A percentile compares a stretch with the other conserved stretches of the same genome.
phyloP scores from a whole-genome alignment of 2,329 filamentous ascomycete genomes.

The Talaromyces pinophilus region DNA sequence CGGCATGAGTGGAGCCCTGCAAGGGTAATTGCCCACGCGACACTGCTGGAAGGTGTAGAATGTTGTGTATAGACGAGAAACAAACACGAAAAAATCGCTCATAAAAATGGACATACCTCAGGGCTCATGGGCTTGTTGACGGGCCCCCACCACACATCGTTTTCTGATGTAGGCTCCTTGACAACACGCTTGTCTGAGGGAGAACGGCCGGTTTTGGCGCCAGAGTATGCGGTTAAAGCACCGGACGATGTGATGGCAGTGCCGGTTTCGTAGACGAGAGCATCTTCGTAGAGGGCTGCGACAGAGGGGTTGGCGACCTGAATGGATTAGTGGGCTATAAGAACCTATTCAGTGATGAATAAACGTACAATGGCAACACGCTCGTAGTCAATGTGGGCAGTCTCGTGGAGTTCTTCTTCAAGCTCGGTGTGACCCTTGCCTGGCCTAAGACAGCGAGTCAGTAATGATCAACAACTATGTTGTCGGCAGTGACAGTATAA shows the following conservation, averaged over 20 bases:
- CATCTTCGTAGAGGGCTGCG: conserved; percentile 96
- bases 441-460: conserved; percentile 57
- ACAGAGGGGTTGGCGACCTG: conserved; percentile 89
- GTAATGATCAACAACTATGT: conserved; percentile 21
- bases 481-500: conserved; percentile 32
- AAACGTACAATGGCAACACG: conserved; percentile 87
- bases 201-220: conserved; percentile 95
- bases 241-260: conserved; percentile 95
- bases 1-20: conserved; percentile 22
- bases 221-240: conserved; percentile 95
- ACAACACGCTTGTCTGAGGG: conserved; percentile 97
- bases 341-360: neutral
- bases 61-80: conserved; percentile 11
- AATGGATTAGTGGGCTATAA: neutral
- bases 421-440: conserved; percentile 90
- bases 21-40: conserved; percentile 25
- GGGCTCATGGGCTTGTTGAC: conserved; percentile 99
- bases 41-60: conserved; percentile 18
- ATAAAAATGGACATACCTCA: conserved; percentile 68
- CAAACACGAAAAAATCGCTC: conserved; percentile 19
- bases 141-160: conserved; percentile 97
- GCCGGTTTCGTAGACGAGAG: conserved; percentile 94
- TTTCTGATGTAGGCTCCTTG: conserved; percentile 82
- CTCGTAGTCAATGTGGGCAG: conserved; percentile 98
- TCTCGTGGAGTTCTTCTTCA: conserved; percentile 95